Evolutionary conservation across 495 filamentous ascomycete species (phyloP), one percentile per base, ranked within the genome.

Genomic region (Corynascus novoguineensis): DNA sequence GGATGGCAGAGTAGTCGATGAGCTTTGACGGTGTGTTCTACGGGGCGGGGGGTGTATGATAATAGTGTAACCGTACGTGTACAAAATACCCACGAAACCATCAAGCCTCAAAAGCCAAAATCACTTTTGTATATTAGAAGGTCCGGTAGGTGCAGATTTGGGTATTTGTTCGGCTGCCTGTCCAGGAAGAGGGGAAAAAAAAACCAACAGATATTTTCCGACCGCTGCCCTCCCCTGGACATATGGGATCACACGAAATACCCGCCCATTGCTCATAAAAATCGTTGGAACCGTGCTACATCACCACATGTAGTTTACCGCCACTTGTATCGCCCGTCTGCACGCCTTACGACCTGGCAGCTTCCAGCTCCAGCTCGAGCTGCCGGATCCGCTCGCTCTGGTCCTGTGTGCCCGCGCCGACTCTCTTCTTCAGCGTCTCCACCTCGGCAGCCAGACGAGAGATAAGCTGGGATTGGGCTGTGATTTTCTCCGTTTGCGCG

Each of bases 311-410:
- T 14, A 47, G 24, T 27, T 5, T 17, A 8, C 24, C 11, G 2
- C 28, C 46, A 8, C 46, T 15, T 9, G 8, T 4, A 5, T 22
- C 14, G 3, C 17, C 8, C 25, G 38, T 40, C 22, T n/a, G 37
- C 32, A 37, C 19, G 28, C n/a, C n/a, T 60, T 35, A 76, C 42
- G 74, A 76, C 53, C 67, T 65, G 3, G 74, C 63, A 62, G 69
- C 80, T 64, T 88, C 85, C 47, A 88, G 64, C 67, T 87, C 84
- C 48, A 87, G 69, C 67, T 88, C 85, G 58, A 88, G 63, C 68
- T 86, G 81, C 57, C 84, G 71, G 60, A 88, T 87, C 44, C 83
- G 73, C 69, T 87, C 85, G 66, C 80, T 85, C 75, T 86, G 84
- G 62, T 83, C 78, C 60, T 79, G 72, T 34, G 72, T 73, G 40